Evolutionary conservation across 306 rosid genomes (phyloP).

Genomic region (Phaseolus lunatus): DNA sequence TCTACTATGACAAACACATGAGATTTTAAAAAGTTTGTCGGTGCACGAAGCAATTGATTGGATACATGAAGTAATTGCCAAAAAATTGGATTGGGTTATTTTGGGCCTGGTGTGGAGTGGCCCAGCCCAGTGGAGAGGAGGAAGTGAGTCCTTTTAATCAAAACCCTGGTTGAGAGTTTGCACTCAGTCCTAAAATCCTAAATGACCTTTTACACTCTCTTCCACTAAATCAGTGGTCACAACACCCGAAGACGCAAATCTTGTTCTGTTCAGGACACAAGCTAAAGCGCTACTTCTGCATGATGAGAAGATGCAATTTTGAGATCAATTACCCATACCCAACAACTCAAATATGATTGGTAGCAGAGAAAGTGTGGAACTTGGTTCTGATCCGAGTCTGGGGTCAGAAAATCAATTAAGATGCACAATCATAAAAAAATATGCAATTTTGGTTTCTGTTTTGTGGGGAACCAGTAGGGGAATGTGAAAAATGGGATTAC

Average conservation of each 20-base stretch:
- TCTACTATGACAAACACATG: too few species aligned
- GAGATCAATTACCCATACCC: slow-evolving; percentile 2
- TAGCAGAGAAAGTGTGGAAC: slow-evolving; percentile 19
- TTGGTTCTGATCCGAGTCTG: neutral
- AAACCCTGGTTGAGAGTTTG: slow-evolving; percentile 8
- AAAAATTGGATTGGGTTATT: too few species aligned
- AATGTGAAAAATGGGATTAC: slow-evolving; percentile 43
- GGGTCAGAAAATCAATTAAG: neutral
- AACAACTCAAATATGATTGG: too few species aligned
- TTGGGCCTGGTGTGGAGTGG: too few species aligned
- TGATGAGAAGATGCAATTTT: slow-evolving; percentile 19
- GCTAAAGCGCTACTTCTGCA: slow-evolving; percentile 47
- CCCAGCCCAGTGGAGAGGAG: neutral
- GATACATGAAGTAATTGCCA: too few species aligned
- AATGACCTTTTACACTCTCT: slow-evolving; percentile 47
- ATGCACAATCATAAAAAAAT: neutral
- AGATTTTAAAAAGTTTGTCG: too few species aligned
- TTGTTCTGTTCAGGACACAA: slow-evolving; percentile 36
- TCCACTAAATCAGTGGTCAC: slow-evolving; percentile 55
- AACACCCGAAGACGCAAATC: slow-evolving; percentile 63
- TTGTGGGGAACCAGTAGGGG: slow-evolving; percentile 15
- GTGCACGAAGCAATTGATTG: too few species aligned
- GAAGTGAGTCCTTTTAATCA: neutral
- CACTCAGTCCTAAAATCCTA: slow-evolving; percentile 2
- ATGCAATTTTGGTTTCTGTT: neutral